Evolutionary conservation across 179 eudicot species (phyloP).

Genomic region (Beta lomatogona): DNA sequence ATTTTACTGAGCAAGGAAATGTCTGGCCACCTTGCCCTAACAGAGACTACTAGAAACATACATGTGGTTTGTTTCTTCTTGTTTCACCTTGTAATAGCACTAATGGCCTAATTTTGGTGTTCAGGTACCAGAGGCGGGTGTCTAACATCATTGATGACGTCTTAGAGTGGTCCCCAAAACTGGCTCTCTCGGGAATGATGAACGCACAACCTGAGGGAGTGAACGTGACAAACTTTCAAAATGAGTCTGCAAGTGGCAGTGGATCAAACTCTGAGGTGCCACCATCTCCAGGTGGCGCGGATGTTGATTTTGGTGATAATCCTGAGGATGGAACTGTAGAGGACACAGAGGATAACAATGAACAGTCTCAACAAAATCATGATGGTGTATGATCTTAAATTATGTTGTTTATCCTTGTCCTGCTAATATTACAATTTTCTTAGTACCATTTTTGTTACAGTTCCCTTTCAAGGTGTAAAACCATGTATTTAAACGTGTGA

Average conservation of each 20-base stretch:
- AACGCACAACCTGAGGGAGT: conserved; percentile 53
- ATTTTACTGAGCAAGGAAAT: background rate
- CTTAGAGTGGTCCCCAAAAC: conserved; percentile 88
- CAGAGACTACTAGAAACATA: background rate
- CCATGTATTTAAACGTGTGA: conserved; percentile 34
- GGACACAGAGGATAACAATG: conserved; percentile 33
- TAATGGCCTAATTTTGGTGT: conserved; percentile 2
- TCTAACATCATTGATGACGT: conserved; percentile 96
- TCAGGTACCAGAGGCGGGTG: conserved; percentile 94
- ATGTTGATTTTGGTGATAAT: conserved; percentile 37
- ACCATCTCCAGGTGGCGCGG: conserved; percentile 36
- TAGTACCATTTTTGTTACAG: conserved; percentile 21
- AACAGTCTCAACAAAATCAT: conserved; percentile 30
- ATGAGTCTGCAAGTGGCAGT: conserved; percentile 46
- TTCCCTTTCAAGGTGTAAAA: conserved; percentile 32
- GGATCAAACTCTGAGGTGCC: conserved; percentile 41
- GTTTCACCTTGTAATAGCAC: background rate
- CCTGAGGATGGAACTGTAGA: conserved; percentile 39
- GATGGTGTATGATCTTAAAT: conserved; percentile 27
- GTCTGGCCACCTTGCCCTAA: background rate
- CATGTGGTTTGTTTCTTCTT: background rate
- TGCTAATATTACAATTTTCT: conserved; percentile 3
- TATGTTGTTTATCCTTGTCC: conserved; percentile 12
- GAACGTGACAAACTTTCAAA: conserved; percentile 55
- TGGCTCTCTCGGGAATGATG: conserved; percentile 96